Evolutionary conservation across 1,284 basidiomycete species (phyloP).

Genomic region (Tylopilus sp.): DNA sequence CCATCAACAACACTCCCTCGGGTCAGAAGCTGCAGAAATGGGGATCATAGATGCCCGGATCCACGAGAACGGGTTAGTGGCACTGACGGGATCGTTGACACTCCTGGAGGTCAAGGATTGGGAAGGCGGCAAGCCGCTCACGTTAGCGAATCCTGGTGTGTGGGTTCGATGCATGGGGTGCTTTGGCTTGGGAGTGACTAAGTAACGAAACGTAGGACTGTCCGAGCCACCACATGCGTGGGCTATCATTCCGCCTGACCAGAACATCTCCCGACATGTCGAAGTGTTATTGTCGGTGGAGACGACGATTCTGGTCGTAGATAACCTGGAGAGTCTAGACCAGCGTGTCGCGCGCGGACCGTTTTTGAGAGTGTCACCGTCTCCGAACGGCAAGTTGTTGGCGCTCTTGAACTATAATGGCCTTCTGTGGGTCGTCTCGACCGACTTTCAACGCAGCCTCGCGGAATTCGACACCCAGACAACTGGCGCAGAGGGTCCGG

Average conservation of each 20-base stretch:
- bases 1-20: conserved; percentile 82
- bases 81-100: conserved; percentile 70
- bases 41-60: conserved; percentile 84
- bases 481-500: conserved; percentile 50
- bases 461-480: conserved; percentile 75
- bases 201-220: conserved; percentile 45
- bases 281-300: conserved; percentile 82
- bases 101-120: conserved; percentile 84
- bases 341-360: conserved; percentile 88
- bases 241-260: conserved; percentile 82
- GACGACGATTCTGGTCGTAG: conserved; percentile 73
- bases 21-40: conserved; percentile 77
- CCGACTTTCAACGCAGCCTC: conserved; percentile 85
- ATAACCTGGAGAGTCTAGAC: conserved; percentile 82
- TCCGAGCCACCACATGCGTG: conserved; percentile 74
- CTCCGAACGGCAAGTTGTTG: conserved; percentile 90
- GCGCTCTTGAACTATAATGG: conserved; percentile 75
- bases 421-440: conserved; percentile 86
- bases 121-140: conserved; percentile 67
- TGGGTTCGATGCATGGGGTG: conserved; percentile 11
- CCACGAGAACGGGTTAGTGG: conserved; percentile 83
- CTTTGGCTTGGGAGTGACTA: conserved; percentile 11
- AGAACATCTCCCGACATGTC: conserved; percentile 79
- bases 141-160: conserved; percentile 67
- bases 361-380: conserved; percentile 81